A percentile compares a stretch with the other conserved stretches of the same genome.
phyloP scores from a whole-genome alignment of 148 eudicot genomes.

The Arbutus unedo region DNA sequence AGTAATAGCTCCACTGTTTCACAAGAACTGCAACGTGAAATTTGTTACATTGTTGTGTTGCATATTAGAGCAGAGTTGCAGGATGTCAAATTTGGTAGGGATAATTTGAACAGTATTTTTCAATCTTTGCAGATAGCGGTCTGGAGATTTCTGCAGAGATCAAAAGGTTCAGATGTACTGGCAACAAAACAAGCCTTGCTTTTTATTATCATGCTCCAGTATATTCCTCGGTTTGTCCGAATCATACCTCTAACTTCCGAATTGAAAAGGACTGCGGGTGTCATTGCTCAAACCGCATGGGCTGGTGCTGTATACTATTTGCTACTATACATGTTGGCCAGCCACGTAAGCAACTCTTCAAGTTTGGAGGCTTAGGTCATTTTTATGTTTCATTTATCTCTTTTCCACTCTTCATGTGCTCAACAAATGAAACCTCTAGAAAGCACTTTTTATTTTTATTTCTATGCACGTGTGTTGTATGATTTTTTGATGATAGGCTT shows the following conservation, averaged over 20 bases:
- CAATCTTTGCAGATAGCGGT: slow-evolving; percentile 67
- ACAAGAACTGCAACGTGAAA: neutral
- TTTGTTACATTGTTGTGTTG: neutral
- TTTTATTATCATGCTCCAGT: slow-evolving; percentile 69
- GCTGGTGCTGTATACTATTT: slow-evolving; percentile 95
- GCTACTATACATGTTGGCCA: slow-evolving; percentile 88
- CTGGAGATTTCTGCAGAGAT: slow-evolving; percentile 67
- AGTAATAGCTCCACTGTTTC: neutral
- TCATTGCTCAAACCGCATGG: slow-evolving; percentile 97
- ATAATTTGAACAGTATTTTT: slow-evolving; percentile 1
- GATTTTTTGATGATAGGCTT: neutral
- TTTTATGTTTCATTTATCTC: neutral
- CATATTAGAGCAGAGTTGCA: slow-evolving; percentile 5
- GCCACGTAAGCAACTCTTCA: slow-evolving; percentile 70
- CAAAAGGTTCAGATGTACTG: slow-evolving; percentile 70
- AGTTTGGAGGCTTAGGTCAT: neutral
- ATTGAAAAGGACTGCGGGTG: slow-evolving; percentile 92
- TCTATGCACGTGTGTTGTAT: neutral
- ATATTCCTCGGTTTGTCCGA: slow-evolving; percentile 71
- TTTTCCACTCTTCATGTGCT: slow-evolving; percentile 7
- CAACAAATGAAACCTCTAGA: neutral
- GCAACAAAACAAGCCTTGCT: slow-evolving; percentile 75
- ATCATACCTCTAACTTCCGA: slow-evolving; percentile 78
- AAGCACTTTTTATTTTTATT: neutral
- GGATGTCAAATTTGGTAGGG: neutral